Evolutionary conservation across 2,329 filamentous ascomycete genomes (phyloP), one percentile per base, ranked within the genome.

Genomic region (Annulohypoxylon truncatum): DNA sequence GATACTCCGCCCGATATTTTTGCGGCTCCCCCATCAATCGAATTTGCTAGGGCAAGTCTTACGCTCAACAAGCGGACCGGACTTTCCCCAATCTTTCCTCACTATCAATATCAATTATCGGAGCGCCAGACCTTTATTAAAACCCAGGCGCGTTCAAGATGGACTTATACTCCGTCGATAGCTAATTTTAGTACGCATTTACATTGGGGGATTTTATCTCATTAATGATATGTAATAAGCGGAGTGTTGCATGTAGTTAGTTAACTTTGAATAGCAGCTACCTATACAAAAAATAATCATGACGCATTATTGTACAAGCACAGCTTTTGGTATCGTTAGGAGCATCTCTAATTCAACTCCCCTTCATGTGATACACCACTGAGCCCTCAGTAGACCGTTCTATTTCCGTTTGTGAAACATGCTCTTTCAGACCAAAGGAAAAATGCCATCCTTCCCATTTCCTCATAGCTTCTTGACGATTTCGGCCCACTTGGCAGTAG

Each of bases 401-500:
- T 76, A 75, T 72, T 68, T 74, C 71, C 73, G 64, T 72, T 70
- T 73, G 57, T 64, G 60, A 64, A 74, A 72, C 70, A 69, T 74
- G 68, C 69, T 72, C 69, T 65, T 66, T 61, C 63, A 64, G 46
- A 63, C 51, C 24, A 64, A 69, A 73, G 65, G 71, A 64, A 62
- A 67, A 69, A 67, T 69, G 69, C 68, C 68, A 68, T 54, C 60
- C 57, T 52, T 60, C 28, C 50, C 29, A 12, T 60, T 59, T 64
- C 57, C 80, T 92, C 93, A 98, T 83, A 97, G 87, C 86, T 94
- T 94, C 79, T 94, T 94, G 81, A 89, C 90, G 75, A 98, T 90
- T 89, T 98, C 95, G 82, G 93, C 90, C 88, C 94, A 98, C 81
- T 95, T 95, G 79, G 94, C 93, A 67, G 96, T 99, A 81, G 92